These are phyloP conservation scores for Gaultheria prostrata DNA, from an alignment of 148 eudicot species.

Conservation along the genomic window DNA sequence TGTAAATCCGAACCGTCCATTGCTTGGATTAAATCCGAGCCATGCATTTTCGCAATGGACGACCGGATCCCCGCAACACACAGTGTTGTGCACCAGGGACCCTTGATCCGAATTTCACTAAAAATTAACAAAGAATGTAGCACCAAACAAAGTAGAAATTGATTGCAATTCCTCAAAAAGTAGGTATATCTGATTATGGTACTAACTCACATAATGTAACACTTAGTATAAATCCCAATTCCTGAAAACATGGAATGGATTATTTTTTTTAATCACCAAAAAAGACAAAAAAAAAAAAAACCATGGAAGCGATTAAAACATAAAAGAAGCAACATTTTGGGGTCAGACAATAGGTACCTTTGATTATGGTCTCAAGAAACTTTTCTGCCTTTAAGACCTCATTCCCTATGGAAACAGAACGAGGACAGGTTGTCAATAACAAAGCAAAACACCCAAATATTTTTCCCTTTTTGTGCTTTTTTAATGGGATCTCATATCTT, in stretches of 20 bases:
- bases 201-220: background rate
- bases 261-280: background rate
- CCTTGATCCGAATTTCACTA: too few species aligned
- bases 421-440: slow-evolving; percentile 13
- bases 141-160: slow-evolving; percentile 2
- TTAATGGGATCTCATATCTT: background rate
- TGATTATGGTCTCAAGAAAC: slow-evolving; percentile 78
- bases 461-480: background rate
- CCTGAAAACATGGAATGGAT: background rate
- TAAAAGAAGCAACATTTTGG: background rate
- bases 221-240: background rate
- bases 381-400: slow-evolving; percentile 69
- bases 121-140: background rate
- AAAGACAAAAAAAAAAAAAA: too few species aligned
- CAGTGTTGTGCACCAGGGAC: too few species aligned
- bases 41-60: too few species aligned
- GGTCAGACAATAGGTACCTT: slow-evolving; percentile 46
- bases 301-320: background rate
- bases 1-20: too few species aligned
- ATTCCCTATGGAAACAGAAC: slow-evolving; percentile 47
- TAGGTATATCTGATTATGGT: background rate
- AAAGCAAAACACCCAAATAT: background rate
- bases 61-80: too few species aligned
- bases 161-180: background rate
- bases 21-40: too few species aligned